A percentile compares a stretch with the other conserved stretches of the same genome.
Evolutionary conservation across 257 asterid species (phyloP).

Genomic region (Solanum paucissectum): DNA sequence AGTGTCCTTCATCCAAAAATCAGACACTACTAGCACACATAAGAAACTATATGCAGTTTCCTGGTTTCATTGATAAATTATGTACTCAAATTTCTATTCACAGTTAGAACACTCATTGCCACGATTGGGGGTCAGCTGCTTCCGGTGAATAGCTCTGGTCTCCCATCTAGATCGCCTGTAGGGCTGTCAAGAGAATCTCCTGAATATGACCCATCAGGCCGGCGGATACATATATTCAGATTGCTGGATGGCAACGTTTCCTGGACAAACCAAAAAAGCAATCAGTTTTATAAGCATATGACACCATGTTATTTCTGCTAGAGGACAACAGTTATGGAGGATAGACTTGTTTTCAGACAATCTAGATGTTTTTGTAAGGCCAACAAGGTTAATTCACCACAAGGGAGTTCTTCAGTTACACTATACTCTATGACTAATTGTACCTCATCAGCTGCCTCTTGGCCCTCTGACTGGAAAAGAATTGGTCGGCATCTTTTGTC

Average conservation of each 20-base stretch:
- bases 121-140: background rate
- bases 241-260: slow-evolving; percentile 8
- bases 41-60: background rate
- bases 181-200: slow-evolving; percentile 15
- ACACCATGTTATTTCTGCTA: background rate
- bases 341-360: background rate
- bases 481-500: slow-evolving; percentile 93
- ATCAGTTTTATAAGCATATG: background rate
- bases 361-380: background rate
- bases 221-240: slow-evolving; percentile 8
- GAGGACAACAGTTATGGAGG: background rate
- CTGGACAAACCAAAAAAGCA: background rate
- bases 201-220: slow-evolving; percentile 10
- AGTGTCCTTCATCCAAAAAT: slow-evolving; percentile 2
- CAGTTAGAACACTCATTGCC: background rate
- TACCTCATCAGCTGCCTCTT: slow-evolving; percentile 60
- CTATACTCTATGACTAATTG: background rate
- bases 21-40: slow-evolving; percentile 1
- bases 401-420: background rate
- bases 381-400: background rate
- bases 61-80: background rate
- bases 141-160: background rate
- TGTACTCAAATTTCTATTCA: background rate
- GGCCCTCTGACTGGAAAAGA: slow-evolving; percentile 78
- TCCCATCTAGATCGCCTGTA: background rate